These are phyloP conservation scores for Nakazawaea anatomiae DNA, from an alignment of 805 yeast genomes.

Conservation along the genomic window DNA sequence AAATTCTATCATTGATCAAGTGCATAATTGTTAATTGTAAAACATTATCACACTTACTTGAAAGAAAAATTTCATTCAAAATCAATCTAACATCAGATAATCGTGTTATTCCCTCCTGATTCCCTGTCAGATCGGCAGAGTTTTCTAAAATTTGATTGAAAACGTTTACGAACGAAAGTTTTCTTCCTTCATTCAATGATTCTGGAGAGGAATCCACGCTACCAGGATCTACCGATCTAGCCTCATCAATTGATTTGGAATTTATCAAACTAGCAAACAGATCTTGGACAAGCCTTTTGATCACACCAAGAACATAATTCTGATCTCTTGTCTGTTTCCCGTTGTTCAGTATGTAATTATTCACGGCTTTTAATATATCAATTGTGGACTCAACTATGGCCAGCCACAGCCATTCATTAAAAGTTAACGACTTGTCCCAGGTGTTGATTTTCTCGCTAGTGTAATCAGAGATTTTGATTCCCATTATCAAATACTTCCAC, in stretches of 20 bases:
- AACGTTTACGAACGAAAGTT: constrained; percentile 44
- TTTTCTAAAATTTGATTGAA: constrained; percentile 49
- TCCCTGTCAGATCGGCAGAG: constrained; percentile 25
- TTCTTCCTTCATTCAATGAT: constrained; percentile 12
- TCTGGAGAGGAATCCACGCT: neutral
- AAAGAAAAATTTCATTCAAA: constrained; percentile 55
- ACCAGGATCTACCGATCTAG: neutral
- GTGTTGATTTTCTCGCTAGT: constrained; percentile 13
- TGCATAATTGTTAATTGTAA: constrained; percentile 45
- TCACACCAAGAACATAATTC: constrained; percentile 21
- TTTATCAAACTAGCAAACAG: constrained; percentile 33
- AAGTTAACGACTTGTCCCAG: constrained; percentile 17
- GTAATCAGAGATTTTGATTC: constrained; percentile 25
- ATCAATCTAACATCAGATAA: constrained; percentile 55
- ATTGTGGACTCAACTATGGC: constrained; percentile 33
- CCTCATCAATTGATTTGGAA: constrained; percentile 5
- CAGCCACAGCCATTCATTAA: constrained; percentile 32
- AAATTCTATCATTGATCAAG: constrained; percentile 53
- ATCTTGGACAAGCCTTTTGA: constrained; percentile 35
- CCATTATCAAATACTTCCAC: constrained; percentile 29
- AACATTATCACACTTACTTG: constrained; percentile 59
- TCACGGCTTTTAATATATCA: constrained; percentile 24
- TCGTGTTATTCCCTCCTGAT: constrained; percentile 34
- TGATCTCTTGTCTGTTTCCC: neutral
- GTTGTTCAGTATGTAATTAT: constrained; percentile 10